phyloP scores from a whole-genome alignment of 192 early-diverging fungal species.

The Irineochytrium annulatum region DNA sequence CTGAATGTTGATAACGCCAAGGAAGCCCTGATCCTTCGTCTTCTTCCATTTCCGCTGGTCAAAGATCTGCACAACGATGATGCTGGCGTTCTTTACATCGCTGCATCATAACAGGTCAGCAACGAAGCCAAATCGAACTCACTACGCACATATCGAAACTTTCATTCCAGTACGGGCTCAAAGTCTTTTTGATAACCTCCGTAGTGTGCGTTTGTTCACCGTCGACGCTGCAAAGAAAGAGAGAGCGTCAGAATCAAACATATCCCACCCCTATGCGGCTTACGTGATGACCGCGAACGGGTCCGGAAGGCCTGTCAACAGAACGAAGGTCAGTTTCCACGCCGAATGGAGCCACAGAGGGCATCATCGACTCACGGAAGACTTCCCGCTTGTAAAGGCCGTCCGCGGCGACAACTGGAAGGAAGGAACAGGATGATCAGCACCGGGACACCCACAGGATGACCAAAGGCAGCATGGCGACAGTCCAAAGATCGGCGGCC shows the following conservation, averaged over 20 bases:
- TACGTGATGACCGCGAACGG: conserved; percentile 92
- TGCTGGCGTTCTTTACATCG: conserved; percentile 66
- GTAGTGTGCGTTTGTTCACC: conserved; percentile 94
- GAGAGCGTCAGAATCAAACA: not conserved
- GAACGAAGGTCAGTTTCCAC: not conserved
- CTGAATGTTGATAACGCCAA: conserved; percentile 85
- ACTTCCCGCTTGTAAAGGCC: conserved; percentile 87
- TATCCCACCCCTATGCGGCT: conserved; percentile 3
- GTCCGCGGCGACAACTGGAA: conserved; percentile 82
- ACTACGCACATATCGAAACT: conserved; percentile 65
- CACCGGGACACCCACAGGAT: not conserved
- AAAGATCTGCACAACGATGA: conserved; percentile 93
- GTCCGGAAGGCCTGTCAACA: conserved; percentile 71
- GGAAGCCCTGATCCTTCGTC: conserved; percentile 57
- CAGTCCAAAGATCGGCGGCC: no score
- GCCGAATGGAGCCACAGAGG: no score
- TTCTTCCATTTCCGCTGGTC: conserved; percentile 97
- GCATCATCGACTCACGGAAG: conserved; percentile 68
- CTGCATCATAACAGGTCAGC: conserved; percentile 30
- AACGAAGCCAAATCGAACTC: not conserved
- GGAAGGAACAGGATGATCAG: not conserved
- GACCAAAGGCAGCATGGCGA: no score
- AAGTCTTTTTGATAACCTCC: conserved; percentile 75
- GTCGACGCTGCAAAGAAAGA: conserved; percentile 57
- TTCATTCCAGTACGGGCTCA: conserved; percentile 98